These are phyloP conservation scores for Dioscorea zingiberensis DNA, from an alignment of 106 monocot genomes.

Conservation along the genomic window DNA sequence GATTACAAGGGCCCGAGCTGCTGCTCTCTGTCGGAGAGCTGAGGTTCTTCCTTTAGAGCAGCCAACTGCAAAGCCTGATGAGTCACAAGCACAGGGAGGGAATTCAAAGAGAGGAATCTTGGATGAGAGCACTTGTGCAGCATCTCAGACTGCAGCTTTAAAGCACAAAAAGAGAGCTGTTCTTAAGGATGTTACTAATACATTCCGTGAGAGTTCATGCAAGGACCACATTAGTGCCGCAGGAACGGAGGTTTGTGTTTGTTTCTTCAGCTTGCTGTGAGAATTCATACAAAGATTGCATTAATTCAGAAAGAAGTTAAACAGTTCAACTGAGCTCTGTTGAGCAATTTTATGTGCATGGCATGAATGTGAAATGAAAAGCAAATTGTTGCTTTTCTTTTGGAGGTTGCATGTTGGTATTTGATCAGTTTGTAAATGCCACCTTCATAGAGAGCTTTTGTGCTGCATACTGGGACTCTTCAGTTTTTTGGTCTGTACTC, in stretches of 20 bases:
- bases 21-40: slow-evolving; percentile 21
- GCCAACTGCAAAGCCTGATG: slow-evolving; percentile 18
- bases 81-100: slow-evolving; percentile 9
- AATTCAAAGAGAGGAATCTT: slow-evolving; percentile 37
- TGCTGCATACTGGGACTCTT: no score
- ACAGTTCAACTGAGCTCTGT: no score
- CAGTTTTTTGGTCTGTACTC: background rate
- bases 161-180: slow-evolving; percentile 46
- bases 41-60: slow-evolving; percentile 15
- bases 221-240: slow-evolving; percentile 15
- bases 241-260: slow-evolving; percentile 36
- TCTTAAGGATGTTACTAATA: slow-evolving; percentile 49
- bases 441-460: no score
- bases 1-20: slow-evolving; percentile 63
- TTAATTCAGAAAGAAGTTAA: no score
- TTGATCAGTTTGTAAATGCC: no score
- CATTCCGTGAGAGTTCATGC: slow-evolving; percentile 17
- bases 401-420: no score
- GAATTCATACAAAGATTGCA: background rate
- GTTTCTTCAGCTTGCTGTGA: background rate
- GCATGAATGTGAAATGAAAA: no score
- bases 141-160: slow-evolving; percentile 7
- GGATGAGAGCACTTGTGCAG: slow-evolving; percentile 32
- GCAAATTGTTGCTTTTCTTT: no score
- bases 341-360: no score